These are phyloP conservation scores for Cordyceps farinosa DNA, from an alignment of 2,329 filamentous ascomycete species.

Conservation along the genomic window DNA sequence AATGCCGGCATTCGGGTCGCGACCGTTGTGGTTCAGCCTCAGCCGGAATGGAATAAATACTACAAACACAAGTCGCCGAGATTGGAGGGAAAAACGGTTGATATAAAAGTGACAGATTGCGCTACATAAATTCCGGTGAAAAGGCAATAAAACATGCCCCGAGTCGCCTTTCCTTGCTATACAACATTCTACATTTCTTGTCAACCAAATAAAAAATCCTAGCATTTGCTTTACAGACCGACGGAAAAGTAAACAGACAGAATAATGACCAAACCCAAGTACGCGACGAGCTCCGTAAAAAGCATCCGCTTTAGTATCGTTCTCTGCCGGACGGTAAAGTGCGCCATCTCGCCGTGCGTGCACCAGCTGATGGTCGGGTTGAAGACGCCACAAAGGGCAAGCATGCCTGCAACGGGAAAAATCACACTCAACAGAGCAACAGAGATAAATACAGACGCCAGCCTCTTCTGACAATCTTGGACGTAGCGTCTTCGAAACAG, in stretches of 20 bases:
- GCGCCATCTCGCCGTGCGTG: slow-evolving; percentile 42
- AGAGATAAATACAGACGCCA: slow-evolving; percentile 36
- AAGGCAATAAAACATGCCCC: not conserved
- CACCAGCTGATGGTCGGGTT: slow-evolving; percentile 47
- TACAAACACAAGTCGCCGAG: not conserved
- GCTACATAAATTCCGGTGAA: not conserved
- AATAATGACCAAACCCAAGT: slow-evolving; percentile 30
- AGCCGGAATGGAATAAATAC: not conserved
- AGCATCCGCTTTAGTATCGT: slow-evolving; percentile 36
- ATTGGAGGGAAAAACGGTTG: not conserved
- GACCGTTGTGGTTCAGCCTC: not conserved
- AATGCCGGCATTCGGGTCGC: not conserved
- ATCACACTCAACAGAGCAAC: slow-evolving; percentile 37
- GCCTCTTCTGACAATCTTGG: slow-evolving; percentile 28
- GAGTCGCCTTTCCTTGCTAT: not conserved
- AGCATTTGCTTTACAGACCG: not conserved
- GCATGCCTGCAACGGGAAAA: slow-evolving; percentile 46
- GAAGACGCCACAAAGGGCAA: slow-evolving; percentile 44
- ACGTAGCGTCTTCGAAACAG: slow-evolving; percentile 28
- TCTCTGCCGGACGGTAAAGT: slow-evolving; percentile 34
- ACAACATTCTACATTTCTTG: slow-evolving; percentile 13
- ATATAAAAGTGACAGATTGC: not conserved
- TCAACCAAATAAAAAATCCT: slow-evolving; percentile 16
- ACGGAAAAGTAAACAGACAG: slow-evolving; percentile 32
- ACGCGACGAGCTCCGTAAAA: slow-evolving; percentile 32